These are phyloP conservation scores for Oryza coarctata DNA, from an alignment of 176 grass and related monocot genomes.

Conservation along the genomic window DNA sequence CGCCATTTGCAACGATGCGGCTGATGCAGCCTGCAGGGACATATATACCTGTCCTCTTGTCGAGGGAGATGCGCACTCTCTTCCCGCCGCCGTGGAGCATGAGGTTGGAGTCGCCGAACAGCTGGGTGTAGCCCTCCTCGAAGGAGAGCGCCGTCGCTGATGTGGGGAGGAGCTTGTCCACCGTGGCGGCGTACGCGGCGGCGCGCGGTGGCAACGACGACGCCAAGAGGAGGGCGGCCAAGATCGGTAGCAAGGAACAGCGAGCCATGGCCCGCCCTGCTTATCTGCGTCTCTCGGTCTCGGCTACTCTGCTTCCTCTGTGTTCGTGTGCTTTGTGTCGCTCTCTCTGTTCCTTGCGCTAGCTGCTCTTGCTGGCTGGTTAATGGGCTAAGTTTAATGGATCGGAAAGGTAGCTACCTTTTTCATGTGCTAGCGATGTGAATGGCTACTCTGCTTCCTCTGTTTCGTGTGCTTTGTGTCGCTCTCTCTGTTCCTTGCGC, in stretches of 20 bases:
- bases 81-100: conserved; percentile 69
- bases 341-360: neutral
- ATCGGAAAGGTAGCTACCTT: conserved; percentile 42
- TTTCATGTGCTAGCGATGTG: conserved; percentile 7
- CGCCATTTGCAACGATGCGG: no score
- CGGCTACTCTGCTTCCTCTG: neutral
- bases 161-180: conserved; percentile 21
- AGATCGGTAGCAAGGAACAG: conserved; percentile 10
- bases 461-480: neutral
- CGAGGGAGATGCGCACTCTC: conserved; percentile 75
- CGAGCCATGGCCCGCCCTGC: conserved; percentile 38
- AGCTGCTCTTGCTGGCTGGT: neutral
- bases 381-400: neutral
- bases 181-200: conserved; percentile 17
- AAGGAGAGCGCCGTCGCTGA: conserved; percentile 58
- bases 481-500: neutral
- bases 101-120: conserved; percentile 91
- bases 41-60: conserved; percentile 61
- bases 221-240: conserved; percentile 19
- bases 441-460: neutral
- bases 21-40: no score
- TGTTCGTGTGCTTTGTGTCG: neutral
- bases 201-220: neutral
- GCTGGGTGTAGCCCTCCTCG: conserved; percentile 75
- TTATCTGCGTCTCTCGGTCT: neutral